Evolutionary conservation across 75 land plant genomes (phyloP), one percentile per base, ranked within the genome.

Genomic region (Adiantum capillusveneris): DNA sequence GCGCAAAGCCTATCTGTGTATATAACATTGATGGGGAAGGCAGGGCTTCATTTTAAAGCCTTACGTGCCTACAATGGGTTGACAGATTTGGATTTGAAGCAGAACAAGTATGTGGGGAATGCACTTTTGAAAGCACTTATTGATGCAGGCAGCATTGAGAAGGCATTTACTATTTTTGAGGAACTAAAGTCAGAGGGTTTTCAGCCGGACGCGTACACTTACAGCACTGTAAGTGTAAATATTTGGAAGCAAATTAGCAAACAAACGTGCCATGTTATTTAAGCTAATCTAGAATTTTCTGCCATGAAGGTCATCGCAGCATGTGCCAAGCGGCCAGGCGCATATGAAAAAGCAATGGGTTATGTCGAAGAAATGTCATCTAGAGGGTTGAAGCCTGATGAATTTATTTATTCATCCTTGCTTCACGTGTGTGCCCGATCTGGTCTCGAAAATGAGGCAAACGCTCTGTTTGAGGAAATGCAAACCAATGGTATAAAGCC

Each of bases 161-260:
- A 22, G 3, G 55, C 55, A 25, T 53, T 53, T 53, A 7, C 13
- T 24, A 2, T 53, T 3, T 53, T 24, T 53, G 55, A 53, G 55
- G 28, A 53, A 12, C 13, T 53, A 6, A 53, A 53, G 14, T 24
- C 55, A 25, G 55, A 53, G 55, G 55, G 55, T 1, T 53, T 53
- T 26, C 6, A 19, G 18, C 55, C 55, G 2, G 55, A 24, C 25
- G 25, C 24, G 3, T 22, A 53, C 28, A 53, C 29, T 2, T 53
- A 53, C 25, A 53, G 50, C 22, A 46, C 22, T 46, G 50, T 46
- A 46, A 46, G 50, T 6, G 22, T 21, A 25, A 1, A 2, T 3
- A 6, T 1, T 46, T 17, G 21, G 49, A 6, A 20, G 5, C 6
- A 46, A 6, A 6, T 17, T 46, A 6, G 49, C 14, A 20, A 2